These are phyloP conservation scores for Colletotrichum cereale DNA, from an alignment of 2,329 filamentous ascomycete genomes.

Conservation along the genomic window DNA sequence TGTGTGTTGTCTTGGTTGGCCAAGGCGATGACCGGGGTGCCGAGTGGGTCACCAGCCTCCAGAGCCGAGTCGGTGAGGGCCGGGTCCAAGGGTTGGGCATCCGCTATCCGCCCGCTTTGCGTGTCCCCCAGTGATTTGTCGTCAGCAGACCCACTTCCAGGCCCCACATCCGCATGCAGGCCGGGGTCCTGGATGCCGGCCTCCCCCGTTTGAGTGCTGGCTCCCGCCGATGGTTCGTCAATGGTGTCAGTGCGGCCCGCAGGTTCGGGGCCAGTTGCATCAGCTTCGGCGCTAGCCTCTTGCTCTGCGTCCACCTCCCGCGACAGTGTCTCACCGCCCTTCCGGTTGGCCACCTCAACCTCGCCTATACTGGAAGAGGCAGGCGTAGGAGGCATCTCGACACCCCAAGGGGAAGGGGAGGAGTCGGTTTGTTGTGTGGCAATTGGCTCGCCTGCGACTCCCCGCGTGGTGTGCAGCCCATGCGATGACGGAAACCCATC, in stretches of 20 bases:
- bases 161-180: constrained; percentile 39
- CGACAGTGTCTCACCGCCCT: constrained; percentile 37
- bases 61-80: constrained; percentile 42
- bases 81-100: constrained; percentile 40
- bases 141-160: background rate
- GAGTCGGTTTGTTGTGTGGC: constrained; percentile 5
- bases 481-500: constrained; percentile 28
- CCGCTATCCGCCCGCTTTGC: constrained; percentile 38
- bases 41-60: constrained; percentile 38
- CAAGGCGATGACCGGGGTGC: constrained; percentile 37
- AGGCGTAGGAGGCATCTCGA: constrained; percentile 9
- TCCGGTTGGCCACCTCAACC: constrained; percentile 26
- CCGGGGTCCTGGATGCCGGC: constrained; percentile 25
- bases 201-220: constrained; percentile 27
- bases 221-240: constrained; percentile 27
- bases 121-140: constrained; percentile 41
- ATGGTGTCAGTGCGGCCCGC: constrained; percentile 31
- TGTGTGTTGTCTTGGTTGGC: constrained; percentile 40
- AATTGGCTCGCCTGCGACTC: constrained; percentile 12
- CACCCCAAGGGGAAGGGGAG: constrained; percentile 19
- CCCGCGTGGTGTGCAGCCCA: constrained; percentile 33
- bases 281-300: constrained; percentile 31
- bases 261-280: constrained; percentile 35
- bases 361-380: constrained; percentile 4
- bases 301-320: constrained; percentile 24